Evolutionary conservation across 179 eudicot species (phyloP).

Genomic region (Silene coronaria): DNA sequence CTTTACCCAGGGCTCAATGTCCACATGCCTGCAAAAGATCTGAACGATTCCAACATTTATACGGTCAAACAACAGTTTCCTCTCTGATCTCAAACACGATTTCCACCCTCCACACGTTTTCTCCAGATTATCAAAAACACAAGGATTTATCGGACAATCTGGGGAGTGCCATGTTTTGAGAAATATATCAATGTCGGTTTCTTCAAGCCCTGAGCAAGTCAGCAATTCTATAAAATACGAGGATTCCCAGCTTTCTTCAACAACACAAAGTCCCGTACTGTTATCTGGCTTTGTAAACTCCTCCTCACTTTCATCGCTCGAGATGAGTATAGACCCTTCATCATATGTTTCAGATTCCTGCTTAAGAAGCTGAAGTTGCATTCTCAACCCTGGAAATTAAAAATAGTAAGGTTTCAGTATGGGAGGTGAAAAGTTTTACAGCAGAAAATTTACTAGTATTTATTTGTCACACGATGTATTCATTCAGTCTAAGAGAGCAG

Average conservation of each 20-base stretch:
- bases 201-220: slow-evolving; percentile 40
- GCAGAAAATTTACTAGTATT: neutral
- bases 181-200: slow-evolving; percentile 31
- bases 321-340: slow-evolving; percentile 30
- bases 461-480: neutral
- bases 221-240: slow-evolving; percentile 53
- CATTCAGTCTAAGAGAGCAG: neutral
- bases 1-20: slow-evolving; percentile 43
- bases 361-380: slow-evolving; percentile 85
- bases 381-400: slow-evolving; percentile 51
- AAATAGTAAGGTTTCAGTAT: neutral
- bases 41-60: slow-evolving; percentile 47
- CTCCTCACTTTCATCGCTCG: slow-evolving; percentile 48
- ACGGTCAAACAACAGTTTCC: slow-evolving; percentile 64
- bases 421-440: neutral
- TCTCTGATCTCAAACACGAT: slow-evolving; percentile 39
- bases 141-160: slow-evolving; percentile 41
- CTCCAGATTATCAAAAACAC: slow-evolving; percentile 65
- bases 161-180: slow-evolving; percentile 42
- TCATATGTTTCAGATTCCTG: slow-evolving; percentile 51
- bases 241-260: slow-evolving; percentile 51
- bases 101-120: slow-evolving; percentile 40
- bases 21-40: slow-evolving; percentile 27
- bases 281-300: slow-evolving; percentile 17
- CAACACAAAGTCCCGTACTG: slow-evolving; percentile 12